These are phyloP conservation scores for Komagataella mondaviorum DNA, from an alignment of 805 yeast genomes.

Conservation along the genomic window DNA sequence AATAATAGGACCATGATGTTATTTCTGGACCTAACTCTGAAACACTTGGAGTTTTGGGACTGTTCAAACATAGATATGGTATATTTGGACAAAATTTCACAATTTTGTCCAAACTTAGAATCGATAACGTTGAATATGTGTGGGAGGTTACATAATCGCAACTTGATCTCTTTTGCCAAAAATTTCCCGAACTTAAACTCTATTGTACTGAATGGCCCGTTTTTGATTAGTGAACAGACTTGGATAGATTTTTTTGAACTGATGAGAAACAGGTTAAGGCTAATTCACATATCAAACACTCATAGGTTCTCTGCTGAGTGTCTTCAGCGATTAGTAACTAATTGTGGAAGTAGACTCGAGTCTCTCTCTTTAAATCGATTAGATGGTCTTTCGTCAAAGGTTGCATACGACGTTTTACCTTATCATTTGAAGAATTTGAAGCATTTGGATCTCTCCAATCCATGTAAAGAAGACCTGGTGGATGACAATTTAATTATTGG, in stretches of 20 bases:
- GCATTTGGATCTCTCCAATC: conserved; percentile 54
- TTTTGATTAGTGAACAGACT: conserved; percentile 56
- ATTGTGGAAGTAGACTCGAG: conserved; percentile 43
- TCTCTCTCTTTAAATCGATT: conserved; percentile 50
- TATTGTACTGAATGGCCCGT: conserved; percentile 78
- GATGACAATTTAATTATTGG: conserved; percentile 56
- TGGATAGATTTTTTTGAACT: conserved; percentile 70
- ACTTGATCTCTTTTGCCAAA: conserved; percentile 45
- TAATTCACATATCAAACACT: conserved; percentile 63
- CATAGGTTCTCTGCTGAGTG: conserved; percentile 69
- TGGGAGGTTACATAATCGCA: conserved; percentile 78
- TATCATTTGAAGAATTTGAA: conserved; percentile 42
- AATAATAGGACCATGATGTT: conserved; percentile 59
- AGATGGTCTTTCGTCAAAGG: conserved; percentile 52
- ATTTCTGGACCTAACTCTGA: conserved; percentile 51
- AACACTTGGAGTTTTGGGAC: conserved; percentile 71
- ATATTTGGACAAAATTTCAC: conserved; percentile 55
- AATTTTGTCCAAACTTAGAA: conserved; percentile 66
- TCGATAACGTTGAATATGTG: conserved; percentile 73
- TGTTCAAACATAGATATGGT: conserved; percentile 68
- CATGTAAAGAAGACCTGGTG: conserved; percentile 49
- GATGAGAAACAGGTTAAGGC: conserved; percentile 37
- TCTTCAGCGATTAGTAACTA: conserved; percentile 44
- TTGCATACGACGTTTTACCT: conserved; percentile 51
- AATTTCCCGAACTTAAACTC: conserved; percentile 42